Base-by-base conservation (phyloP, 73 alveolate species). In the Symbiodinium pilosum region DNA sequence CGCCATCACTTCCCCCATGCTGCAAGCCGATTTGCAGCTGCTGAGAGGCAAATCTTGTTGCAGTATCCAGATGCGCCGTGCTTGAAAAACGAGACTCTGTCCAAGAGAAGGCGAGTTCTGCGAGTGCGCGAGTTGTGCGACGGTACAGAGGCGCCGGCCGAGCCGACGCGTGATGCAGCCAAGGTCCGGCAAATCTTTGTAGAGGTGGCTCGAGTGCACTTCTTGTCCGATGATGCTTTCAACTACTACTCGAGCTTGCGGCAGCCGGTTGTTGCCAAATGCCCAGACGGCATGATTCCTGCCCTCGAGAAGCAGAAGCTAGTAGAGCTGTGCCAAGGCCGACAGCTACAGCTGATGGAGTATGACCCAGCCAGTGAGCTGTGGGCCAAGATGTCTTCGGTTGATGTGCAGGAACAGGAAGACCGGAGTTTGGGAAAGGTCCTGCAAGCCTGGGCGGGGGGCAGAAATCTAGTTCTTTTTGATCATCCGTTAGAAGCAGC, bases 311-410 rank as follows among this genome's bases (percentile, higher is more conserved):
- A 9, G 21, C 41, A 28, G 38, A 34, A 64, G 81, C 81, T 64
- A 3, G 81, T 64, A 3, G 81, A 64, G 38, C 30, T 64, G 38
- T 64, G 81, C 34, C 38, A 64, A 64, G 81, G 34, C 38, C 81
- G 81, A 24, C 81, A 64, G 81, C 30, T 64, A 38, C 81, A 64
- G 81, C 81, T 64, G 81, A 64, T 64, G 81, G 41, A 64, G 81
- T 64, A 64, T 4, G 81, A 28, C 81, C 81, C 81, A 28, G 81
- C 38, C 30, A 9, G 38, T 64, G 81, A 64, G 34, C 39, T 9
- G 21, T 64, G 81, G 81, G 81, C 81, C 81, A 64, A 64, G 81
- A 64, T 64, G 81, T 9, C 81, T 28, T 38, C 24, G 30, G 73
- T 54, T 26, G 73, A 16, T 24, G 59, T 47, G 59, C 1, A 64